Base-by-base conservation (phyloP, 805 yeast species). In the Candida nitratophila region DNA sequence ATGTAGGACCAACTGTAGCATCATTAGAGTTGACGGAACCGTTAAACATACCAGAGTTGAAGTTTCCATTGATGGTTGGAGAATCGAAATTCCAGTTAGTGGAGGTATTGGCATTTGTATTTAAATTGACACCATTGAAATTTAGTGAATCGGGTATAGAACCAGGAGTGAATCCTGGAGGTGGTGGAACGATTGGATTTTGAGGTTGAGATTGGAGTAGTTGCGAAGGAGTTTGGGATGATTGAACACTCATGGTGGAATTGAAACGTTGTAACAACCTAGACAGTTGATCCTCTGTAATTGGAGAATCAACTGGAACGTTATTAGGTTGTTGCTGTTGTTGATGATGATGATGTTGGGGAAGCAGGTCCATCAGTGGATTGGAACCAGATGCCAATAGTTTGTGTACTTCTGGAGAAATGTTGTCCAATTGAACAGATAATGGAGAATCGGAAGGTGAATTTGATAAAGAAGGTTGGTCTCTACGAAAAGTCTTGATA, bases 221-320 rank as follows among this genome's bases (percentile, higher is more conserved):
- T n/a, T 5, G 4, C 4, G 19, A 4, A 22, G 39, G 14, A 22
- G 19, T 5, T 16, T 26, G 22, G 15, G 14, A 16, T n/a, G 16
- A 27, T n/a, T 37, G 42, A 11, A 33, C 30, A 32, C 39, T 42
- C 21, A 47, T 26, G 27, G 41, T 26, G 27, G 41, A 44, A 34
- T 38, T 44, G 19, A 51, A 42, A 22, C 47, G 40, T 17, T 50
- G 38, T 3, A 53, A 42, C 15, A 53, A 44, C 31, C 48, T 50
- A 24, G 44, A 43, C 40, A 51, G 21, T 31, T 51, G 53, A 29
- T 50, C 52, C 15, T 49, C 47, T 9, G 52, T 44, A 39, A 48
- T 26, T 15, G 21, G 20, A 32, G 19, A 4, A 32, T 32, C n/a
- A 8, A 6, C 11, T 11, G 21, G 16, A 11, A n/a, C 20, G 11